phyloP scores from a whole-genome alignment of 495 filamentous ascomycete species.

The Cladorrhinum samala region DNA sequence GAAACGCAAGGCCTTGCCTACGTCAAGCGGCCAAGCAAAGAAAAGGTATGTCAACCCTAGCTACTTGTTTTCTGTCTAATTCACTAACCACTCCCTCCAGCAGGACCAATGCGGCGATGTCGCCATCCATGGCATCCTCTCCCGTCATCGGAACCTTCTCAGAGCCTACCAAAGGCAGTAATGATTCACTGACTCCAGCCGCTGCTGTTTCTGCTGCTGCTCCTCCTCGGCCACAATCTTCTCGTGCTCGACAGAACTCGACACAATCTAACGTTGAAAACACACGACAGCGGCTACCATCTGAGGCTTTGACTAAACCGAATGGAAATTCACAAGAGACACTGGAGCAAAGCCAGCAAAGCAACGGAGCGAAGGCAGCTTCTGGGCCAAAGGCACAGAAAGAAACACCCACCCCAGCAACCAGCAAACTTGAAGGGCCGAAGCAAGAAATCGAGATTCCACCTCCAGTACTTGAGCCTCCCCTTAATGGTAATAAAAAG shows the following conservation, averaged over 20 bases:
- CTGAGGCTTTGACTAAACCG: constrained; percentile 52
- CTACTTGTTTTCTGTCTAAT: not conserved
- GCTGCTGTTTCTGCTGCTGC: constrained; percentile 27
- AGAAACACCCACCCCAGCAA: constrained; percentile 12
- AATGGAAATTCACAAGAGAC: constrained; percentile 21
- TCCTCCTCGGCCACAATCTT: constrained; percentile 51
- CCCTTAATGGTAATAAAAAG: constrained; percentile 23
- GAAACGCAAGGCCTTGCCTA: constrained; percentile 66
- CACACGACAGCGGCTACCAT: constrained; percentile 51
- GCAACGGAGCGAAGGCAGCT: constrained; percentile 29
- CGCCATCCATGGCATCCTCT: constrained; percentile 66
- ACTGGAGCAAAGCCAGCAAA: constrained; percentile 18
- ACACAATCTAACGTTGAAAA: constrained; percentile 48
- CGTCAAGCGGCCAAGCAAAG: constrained; percentile 55
- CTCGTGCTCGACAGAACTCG: constrained; percentile 64
- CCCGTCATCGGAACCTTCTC: constrained; percentile 61
- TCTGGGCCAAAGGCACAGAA: constrained; percentile 31
- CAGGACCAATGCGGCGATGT: constrained; percentile 42
- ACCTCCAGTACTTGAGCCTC: constrained; percentile 16
- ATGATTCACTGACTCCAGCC: constrained; percentile 35
- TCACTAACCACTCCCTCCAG: constrained; percentile 18
- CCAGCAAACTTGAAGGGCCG: constrained; percentile 9
- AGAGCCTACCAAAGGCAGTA: constrained; percentile 35
- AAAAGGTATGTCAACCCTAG: constrained; percentile 54
- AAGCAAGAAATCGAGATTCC: constrained; percentile 19